Percentiles rank a stretch among this genome's conserved stretches.
Conservation (phyloP, 2,329 filamentous ascomycete genomes). For the Apiospora kogelbergensis region DNA sequence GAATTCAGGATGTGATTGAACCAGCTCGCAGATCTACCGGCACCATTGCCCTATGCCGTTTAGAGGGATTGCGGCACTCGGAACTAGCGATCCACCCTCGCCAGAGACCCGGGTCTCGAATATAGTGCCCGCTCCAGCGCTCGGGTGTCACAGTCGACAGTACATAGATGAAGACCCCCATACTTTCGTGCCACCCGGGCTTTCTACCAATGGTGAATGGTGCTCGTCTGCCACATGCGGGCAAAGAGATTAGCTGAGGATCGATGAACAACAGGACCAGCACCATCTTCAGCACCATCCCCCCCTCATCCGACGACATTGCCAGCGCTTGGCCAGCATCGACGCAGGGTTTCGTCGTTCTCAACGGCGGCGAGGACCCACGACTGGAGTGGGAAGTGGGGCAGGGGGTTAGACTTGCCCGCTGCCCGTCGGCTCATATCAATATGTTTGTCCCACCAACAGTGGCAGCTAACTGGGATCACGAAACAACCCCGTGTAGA, state of each 20-base stretch:
- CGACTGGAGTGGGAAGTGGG: not conserved
- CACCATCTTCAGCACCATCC: no score
- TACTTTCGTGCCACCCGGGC: not conserved
- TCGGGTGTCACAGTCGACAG: not conserved
- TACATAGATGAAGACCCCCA: not conserved
- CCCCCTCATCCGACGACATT: not conserved
- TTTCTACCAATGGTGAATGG: not conserved
- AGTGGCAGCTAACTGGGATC: conserved; percentile 6
- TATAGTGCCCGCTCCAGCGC: not conserved
- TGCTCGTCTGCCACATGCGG: not conserved
- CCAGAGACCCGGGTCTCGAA: conserved; percentile 2
- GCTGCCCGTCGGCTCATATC: conserved; percentile 3
- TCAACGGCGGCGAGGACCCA: not conserved
- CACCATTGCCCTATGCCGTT: not conserved
- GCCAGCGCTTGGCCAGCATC: not conserved
- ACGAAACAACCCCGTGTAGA: conserved; percentile 6
- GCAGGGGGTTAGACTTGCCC: not conserved
- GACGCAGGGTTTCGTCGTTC: not conserved
- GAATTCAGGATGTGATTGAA: not conserved
- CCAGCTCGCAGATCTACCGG: not conserved
- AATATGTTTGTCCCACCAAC: conserved; percentile 1
- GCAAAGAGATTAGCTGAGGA: not conserved
- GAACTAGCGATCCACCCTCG: not conserved
- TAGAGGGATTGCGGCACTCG: not conserved
- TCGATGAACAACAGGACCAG: not conserved